A percentile compares a stretch with the other conserved stretches of the same genome.
These are phyloP conservation scores for Fusarium euwallaceae DNA, from an alignment of 2,329 filamentous ascomycete species.

Conservation along the genomic window DNA sequence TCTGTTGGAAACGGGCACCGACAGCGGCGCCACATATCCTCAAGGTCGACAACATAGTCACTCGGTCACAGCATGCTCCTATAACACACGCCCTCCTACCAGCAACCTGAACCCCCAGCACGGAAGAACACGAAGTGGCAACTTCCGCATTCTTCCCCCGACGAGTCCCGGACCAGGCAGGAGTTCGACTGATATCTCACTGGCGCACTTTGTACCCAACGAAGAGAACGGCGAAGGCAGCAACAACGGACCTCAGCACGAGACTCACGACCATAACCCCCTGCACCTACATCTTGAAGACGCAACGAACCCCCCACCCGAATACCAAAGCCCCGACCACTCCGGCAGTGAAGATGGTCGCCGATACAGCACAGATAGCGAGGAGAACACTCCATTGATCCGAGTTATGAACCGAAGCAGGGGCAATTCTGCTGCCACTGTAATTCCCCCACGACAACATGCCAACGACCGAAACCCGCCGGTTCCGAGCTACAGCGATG, in stretches of 20 bases:
- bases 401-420: slow-evolving; percentile 64
- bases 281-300: slow-evolving; percentile 63
- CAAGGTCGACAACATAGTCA: slow-evolving; percentile 62
- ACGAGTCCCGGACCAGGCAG: slow-evolving; percentile 90
- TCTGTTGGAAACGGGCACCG: slow-evolving; percentile 85
- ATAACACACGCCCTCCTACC: slow-evolving; percentile 56
- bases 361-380: slow-evolving; percentile 70
- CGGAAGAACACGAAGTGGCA: slow-evolving; percentile 80
- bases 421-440: slow-evolving; percentile 62
- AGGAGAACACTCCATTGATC: slow-evolving; percentile 68
- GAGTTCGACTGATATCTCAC: slow-evolving; percentile 94
- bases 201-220: slow-evolving; percentile 82
- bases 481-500: slow-evolving; percentile 87
- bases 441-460: slow-evolving; percentile 42
- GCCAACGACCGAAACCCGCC: slow-evolving; percentile 64
- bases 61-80: slow-evolving; percentile 55
- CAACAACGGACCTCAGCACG: slow-evolving; percentile 43
- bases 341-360: slow-evolving; percentile 71
- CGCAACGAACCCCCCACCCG: slow-evolving; percentile 74
- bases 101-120: slow-evolving; percentile 73
- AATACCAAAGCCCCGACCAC: slow-evolving; percentile 76
- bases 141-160: slow-evolving; percentile 80
- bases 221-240: slow-evolving; percentile 77
- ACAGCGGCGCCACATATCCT: slow-evolving; percentile 66
- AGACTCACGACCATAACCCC: slow-evolving; percentile 54